Percentiles rank a stretch among this genome's conserved stretches.
Evolutionary conservation across 2,329 filamentous ascomycete genomes (phyloP).

Genomic region (Sarocladium strictum): DNA sequence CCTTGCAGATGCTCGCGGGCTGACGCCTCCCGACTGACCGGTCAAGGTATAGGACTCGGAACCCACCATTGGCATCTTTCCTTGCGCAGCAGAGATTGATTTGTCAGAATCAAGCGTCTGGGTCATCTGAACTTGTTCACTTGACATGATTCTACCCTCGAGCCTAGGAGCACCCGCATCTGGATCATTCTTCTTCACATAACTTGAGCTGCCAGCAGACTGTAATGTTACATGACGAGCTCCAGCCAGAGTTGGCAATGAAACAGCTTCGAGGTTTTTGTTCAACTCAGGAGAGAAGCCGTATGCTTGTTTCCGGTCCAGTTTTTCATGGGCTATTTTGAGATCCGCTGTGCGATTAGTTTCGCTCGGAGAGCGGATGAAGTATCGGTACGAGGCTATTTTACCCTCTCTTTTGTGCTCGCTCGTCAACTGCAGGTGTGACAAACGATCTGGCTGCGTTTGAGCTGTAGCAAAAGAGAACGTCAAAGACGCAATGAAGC

Average conservation of each 20-base stretch:
- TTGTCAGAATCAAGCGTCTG: too few species aligned
- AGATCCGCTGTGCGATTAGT: background rate
- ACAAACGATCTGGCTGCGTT: conserved; percentile 26
- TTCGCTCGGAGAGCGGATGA: conserved; percentile 6
- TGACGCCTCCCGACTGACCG: too few species aligned
- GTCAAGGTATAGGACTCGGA: too few species aligned
- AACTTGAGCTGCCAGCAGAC: background rate
- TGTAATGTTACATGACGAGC: conserved; percentile 18
- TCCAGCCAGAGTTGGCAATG: background rate
- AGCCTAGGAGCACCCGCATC: background rate
- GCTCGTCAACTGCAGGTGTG: conserved; percentile 27
- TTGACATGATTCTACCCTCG: too few species aligned
- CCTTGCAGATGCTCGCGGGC: too few species aligned
- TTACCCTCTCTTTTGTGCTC: conserved; percentile 31
- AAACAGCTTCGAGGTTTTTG: background rate
- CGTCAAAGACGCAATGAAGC: conserved; percentile 31
- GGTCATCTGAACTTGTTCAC: too few species aligned
- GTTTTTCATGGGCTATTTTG: too few species aligned
- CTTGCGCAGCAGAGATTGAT: too few species aligned
- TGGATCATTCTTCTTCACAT: background rate
- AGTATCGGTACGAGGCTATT: conserved; percentile 30
- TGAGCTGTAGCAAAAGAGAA: conserved; percentile 24
- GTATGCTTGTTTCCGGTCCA: background rate
- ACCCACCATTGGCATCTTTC: too few species aligned
- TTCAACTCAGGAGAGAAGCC: background rate